Base-by-base conservation (phyloP, 2,329 filamentous ascomycete genomes). In the Graphilbum ipis-grandicollis region DNA sequence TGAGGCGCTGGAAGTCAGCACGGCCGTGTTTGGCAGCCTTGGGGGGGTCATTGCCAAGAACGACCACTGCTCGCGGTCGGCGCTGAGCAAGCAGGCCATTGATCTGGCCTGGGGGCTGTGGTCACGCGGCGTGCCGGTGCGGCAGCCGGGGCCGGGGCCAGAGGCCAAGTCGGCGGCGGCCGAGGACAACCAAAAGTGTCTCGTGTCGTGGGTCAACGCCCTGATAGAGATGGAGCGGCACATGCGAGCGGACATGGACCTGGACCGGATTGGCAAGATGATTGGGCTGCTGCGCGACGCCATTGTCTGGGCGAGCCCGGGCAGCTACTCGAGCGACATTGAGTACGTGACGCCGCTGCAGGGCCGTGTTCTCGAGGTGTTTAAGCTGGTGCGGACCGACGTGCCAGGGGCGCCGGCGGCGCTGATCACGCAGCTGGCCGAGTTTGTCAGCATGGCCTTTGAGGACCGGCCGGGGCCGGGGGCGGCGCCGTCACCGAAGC, bases 161-260 rank as follows among this genome's bases (percentile, higher is more conserved):
- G 57, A 57, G 4, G 57, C 25, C 50, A 55, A 12, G 19, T 15
- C 12, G n/a, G 19, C 4, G 15, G 15, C 2, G 29, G 9, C 3
- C 1, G 57, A 58, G 3, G 69, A 80, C 42, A 92, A 90, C 45
- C 83, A 93, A 50, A 76, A 77, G 39, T 85, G 82, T 10, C 68
- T 88, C n/a, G 60, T 82, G 22, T 80, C 85, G n/a, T 94, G 93
- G 57, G 70, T 90, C 1, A 68, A 75, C 18, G 68, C 79, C 2
- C 69, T 90, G 30, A 64, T 74, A 39, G 77, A 90, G 46, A 66
- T 96, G 1, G 93, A 93, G 49, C 69, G 73, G 1, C 66, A 94
- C 5, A 71, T 84, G 34, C 66, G 77, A 40, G 57, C 63, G 8
- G 67, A 72, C 14, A 59, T 93, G 17, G 67, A 68, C 9, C 59